Conservation (phyloP, 805 yeast genomes). For the Kregervanrija pseudodelftensis region DNA sequence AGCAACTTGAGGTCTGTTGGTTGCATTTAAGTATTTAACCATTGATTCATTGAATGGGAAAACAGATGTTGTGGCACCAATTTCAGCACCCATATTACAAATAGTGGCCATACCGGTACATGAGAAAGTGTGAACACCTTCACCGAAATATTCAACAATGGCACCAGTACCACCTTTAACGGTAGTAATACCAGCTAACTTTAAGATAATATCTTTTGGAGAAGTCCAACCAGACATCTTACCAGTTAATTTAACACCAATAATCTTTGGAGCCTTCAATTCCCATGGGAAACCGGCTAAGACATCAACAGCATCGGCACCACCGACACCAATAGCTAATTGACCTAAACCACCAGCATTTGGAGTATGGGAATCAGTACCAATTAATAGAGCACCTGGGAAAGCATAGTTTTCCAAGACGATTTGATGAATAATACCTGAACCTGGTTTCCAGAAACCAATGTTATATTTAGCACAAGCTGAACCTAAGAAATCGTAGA, state of each 20-base stretch:
- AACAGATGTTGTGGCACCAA: slow-evolving; percentile 96
- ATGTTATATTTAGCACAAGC: slow-evolving; percentile 95
- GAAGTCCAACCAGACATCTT: slow-evolving; percentile 88
- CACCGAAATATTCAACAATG: slow-evolving; percentile 95
- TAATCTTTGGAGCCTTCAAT: slow-evolving; percentile 89
- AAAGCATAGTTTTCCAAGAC: slow-evolving; percentile 94
- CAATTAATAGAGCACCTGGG: slow-evolving; percentile 95
- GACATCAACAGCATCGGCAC: slow-evolving; percentile 99
- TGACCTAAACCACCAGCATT: slow-evolving; percentile 99
- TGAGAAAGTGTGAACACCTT: slow-evolving; percentile 79
- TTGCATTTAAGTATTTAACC: slow-evolving; percentile 63
- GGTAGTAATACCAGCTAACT: slow-evolving; percentile 85
- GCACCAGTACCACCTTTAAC: slow-evolving; percentile 98
- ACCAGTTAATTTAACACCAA: slow-evolving; percentile 94
- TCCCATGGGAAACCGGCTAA: slow-evolving; percentile 98
- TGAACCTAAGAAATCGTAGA: slow-evolving; percentile 85
- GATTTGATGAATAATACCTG: slow-evolving; percentile 97
- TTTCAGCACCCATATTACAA: slow-evolving; percentile 99
- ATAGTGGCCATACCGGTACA: slow-evolving; percentile 99
- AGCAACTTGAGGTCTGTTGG: slow-evolving; percentile 79
- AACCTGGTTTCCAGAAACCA: slow-evolving; percentile 99
- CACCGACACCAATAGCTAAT: slow-evolving; percentile 98
- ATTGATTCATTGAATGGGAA: slow-evolving; percentile 74
- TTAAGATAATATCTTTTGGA: slow-evolving; percentile 93
- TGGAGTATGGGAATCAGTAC: slow-evolving; percentile 98